These are phyloP conservation scores for Cutaneotrichosporon sp. DNA, from an alignment of 1,284 basidiomycete species.

Conservation along the genomic window DNA sequence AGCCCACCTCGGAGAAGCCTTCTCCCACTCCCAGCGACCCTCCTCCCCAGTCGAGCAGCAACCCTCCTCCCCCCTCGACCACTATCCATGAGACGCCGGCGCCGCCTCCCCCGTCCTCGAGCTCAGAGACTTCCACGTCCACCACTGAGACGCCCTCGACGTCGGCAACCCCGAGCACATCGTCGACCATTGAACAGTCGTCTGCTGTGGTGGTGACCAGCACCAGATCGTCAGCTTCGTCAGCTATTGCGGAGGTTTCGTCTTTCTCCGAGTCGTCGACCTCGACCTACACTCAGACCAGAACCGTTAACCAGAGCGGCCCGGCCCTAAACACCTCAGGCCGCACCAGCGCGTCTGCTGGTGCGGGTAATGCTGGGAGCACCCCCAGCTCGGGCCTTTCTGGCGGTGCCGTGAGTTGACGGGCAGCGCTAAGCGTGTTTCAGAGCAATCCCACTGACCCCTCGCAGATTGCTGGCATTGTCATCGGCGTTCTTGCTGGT, in stretches of 20 bases:
- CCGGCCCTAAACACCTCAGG: constrained; percentile 1
- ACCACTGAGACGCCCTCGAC: constrained; percentile 4
- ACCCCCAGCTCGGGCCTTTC: constrained; percentile 10
- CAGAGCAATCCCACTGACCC: constrained; percentile 12
- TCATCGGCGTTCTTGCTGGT: constrained; percentile 43
- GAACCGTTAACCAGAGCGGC: neutral
- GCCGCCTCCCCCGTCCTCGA: neutral
- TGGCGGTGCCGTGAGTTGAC: constrained; percentile 20
- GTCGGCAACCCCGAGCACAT: neutral
- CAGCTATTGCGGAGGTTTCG: neutral
- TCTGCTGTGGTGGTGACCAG: constrained; percentile 4
- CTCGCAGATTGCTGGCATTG: constrained; percentile 48
- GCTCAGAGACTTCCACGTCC: neutral
- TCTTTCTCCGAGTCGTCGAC: constrained; percentile 7
- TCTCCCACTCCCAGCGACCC: neutral
- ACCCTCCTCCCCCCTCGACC: neutral
- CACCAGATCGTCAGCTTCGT: neutral
- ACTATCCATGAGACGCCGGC: neutral
- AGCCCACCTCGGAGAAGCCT: neutral
- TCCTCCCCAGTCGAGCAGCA: constrained; percentile 3
- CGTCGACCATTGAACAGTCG: constrained; percentile 4
- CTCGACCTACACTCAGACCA: neutral
- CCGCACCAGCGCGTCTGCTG: neutral
- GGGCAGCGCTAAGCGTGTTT: neutral
- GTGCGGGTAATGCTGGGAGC: neutral